Base-by-base conservation (phyloP, 306 rosid genomes). In the Herpetospermum pedunculosum region DNA sequence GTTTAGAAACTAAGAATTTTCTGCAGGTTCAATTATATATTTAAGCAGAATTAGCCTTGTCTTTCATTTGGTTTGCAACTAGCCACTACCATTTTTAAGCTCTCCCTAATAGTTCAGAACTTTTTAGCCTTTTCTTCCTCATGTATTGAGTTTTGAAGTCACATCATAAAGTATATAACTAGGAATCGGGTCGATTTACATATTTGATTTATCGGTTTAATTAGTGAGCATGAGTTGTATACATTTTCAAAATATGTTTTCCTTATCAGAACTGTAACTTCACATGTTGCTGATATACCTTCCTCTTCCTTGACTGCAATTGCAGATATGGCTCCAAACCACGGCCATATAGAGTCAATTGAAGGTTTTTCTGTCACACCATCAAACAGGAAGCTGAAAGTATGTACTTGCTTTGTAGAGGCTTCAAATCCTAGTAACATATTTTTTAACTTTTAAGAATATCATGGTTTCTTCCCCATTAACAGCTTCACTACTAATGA, bases 301-400 rank as follows among this genome's bases (percentile, higher is more conserved):
- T 68, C 48, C 53, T 15, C 23, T 41, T 68, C 48, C 53, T 15
- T 41, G 35, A 25, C 12, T 44, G 13, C 55, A 43, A 46, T 44
- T 44, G 55, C 55, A 69, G 74, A 26, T 4, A 65, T 65, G 72
- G 32, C 34, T 23, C 19, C 32, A n/a, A 60, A 60, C 69, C 26
- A 32, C 25, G 44, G 12, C 69, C 69, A 65, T 69, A 15, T 9
- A n/a, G 74, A 44, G 53, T 65, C 72, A 21, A 65, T 21, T 65
- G 50, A 65, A 6, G 6, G 16, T 28, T 14, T 44, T 26, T 44
- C 38, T 11, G 49, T 32, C 30, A 37, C 14, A 23, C 37, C 55
- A 44, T 44, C n/a, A 64, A 81, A 78, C 81, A 84, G 89, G 79
- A 89, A 83, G 80, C 77, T 92, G 71, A 88, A 88, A 93, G 96